A percentile compares a stretch with the other conserved stretches of the same genome.
phyloP scores from a whole-genome alignment of 2,329 filamentous ascomycete genomes.

The Xylariaceae sp. region DNA sequence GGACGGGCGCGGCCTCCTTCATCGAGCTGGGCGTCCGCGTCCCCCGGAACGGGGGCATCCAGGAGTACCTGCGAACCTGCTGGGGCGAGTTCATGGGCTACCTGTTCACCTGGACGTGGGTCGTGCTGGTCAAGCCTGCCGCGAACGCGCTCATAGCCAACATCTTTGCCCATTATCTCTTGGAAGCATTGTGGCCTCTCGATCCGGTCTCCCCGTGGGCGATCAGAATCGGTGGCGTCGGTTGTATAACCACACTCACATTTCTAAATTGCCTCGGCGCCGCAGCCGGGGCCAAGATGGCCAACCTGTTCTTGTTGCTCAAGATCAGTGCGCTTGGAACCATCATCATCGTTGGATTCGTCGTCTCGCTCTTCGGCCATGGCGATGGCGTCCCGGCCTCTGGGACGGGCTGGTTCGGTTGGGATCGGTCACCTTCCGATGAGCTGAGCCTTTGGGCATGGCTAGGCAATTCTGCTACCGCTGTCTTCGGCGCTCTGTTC shows the following conservation, averaged over 20 bases:
- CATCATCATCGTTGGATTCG: conserved; percentile 18
- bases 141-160: conserved; percentile 36
- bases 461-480: conserved; percentile 32
- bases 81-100: conserved; percentile 36
- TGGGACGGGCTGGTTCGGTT: conserved; percentile 24
- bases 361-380: conserved; percentile 21
- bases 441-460: conserved; percentile 26
- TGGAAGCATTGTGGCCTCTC: conserved; percentile 24
- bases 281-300: conserved; percentile 29
- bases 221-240: conserved; percentile 30
- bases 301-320: conserved; percentile 33
- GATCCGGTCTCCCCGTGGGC: conserved; percentile 14
- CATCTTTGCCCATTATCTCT: conserved; percentile 34
- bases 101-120: conserved; percentile 36
- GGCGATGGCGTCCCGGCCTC: conserved; percentile 29
- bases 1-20: conserved; percentile 40
- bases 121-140: conserved; percentile 34
- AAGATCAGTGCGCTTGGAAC: conserved; percentile 17
- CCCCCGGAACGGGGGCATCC: conserved; percentile 37
- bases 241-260: conserved; percentile 30
- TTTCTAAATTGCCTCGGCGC: conserved; percentile 36
- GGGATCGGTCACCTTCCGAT: conserved; percentile 4
- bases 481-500: conserved; percentile 34
- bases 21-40: conserved; percentile 38
- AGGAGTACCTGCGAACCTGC: conserved; percentile 25